Base-by-base conservation (phyloP, 805 yeast genomes). In the Candida takata region DNA sequence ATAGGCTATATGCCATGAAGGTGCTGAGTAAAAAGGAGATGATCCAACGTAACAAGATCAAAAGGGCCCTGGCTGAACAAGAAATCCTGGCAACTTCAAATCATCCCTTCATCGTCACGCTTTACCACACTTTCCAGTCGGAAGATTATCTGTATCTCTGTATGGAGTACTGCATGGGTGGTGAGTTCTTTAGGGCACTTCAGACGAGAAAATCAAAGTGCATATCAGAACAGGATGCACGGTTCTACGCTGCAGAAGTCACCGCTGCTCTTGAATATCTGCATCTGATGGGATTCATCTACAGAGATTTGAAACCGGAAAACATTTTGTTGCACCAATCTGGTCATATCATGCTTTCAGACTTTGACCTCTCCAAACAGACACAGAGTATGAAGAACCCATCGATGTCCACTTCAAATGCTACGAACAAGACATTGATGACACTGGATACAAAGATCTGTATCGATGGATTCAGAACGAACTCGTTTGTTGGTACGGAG, bases 131-230 rank as follows among this genome's bases (percentile, higher is more conserved):
- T 0, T 92, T 92, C 64, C 98, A 92, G 61, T 82, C 95, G 4
- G 92, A 85, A 41, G 97, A 88, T 49, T 78, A 84, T 53, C 61
- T 92, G 9, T 92, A 87, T 49, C 71, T 92, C 27, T 92, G 99
- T 61, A 90, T 94, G 95, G 99, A 92, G 57, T 92, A 90, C 53
- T 92, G 99, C 55, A 86, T 92, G 87, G 99, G 99, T 21, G 99
- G 99, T 31, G 98, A 94, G 61, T 92, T 92, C 52, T 92, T 92
- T 67, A 67, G 97, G 41, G 98, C 97, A 0, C 62, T 92, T 36
- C 98, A 92, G 60, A 87, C 97, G 0, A 70, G 97, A 42, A 80
- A 77, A 42, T 76, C 86, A 36, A 85, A 87, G 55, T 84, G 95
- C 46, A 80, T 92, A 11, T 65, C 76, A 15, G 99, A 92, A 58